Evolutionary conservation across 2,329 filamentous ascomycete species (phyloP), one percentile per base, ranked within the genome.

Genomic region (Endothia cerciana): DNA sequence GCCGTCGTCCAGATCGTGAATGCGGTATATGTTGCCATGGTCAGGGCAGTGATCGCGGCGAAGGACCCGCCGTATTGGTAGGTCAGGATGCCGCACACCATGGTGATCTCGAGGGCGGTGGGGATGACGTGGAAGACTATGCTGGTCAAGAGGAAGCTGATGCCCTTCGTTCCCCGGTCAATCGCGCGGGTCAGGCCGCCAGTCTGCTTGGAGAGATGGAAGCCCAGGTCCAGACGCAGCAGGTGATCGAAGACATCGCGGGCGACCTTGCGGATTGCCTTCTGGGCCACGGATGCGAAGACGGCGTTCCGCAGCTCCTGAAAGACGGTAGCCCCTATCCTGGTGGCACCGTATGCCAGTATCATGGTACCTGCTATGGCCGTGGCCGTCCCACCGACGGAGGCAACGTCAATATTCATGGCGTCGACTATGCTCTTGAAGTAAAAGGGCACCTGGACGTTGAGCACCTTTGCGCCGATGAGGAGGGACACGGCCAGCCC

Each of bases 111-210:
- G 40, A 99, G 80, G 0, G 93, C 92, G 0, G 94, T 99, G 0
- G 95, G 95, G 19, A 98, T 86, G 65, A 99, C 90, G 76, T 99
- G 95, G 73, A 99, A 98, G 38, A 99, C 93, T 94, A 99, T 99
- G 72, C 94, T 97, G 0, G 93, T 97, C 69, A 99, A 83, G 71
- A 99, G 78, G 77, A 98, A 99, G 82, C 93, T 97, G 76, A 99
- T 99, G 69, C 95, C 96, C 79, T 99, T 99, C 25, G 95, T 99
- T 74, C 95, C 95, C 69, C 96, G 89, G 75, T 99, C 96, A 69
- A 99, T 95, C 30, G 96, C 95, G 70, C 95, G 85, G 1, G 94
- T 98, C 70, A 99, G 80, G 1, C 95, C 95, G 69, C 95, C 95
- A 0, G 95, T 99, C 80, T 99, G 95, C 72, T 96, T 92, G 25